Evolutionary conservation across 768 basidiomycete species (phyloP).

Genomic region (Mycena rebaudengoi): DNA sequence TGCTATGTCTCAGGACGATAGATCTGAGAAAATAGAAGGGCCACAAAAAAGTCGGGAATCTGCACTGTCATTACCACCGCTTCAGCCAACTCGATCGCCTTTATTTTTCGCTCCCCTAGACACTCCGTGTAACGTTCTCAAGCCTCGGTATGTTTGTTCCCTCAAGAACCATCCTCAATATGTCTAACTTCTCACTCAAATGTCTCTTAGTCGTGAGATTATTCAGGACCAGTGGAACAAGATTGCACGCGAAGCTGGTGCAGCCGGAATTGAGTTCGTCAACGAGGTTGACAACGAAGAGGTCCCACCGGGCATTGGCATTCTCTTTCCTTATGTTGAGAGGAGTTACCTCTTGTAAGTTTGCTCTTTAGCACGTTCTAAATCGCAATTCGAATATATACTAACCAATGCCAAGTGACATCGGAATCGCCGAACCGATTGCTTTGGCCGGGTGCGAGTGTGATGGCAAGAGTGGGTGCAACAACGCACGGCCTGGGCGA

Average conservation of each 20-base stretch:
- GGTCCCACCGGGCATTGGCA: slow-evolving; percentile 14
- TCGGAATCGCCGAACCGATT: slow-evolving; percentile 4
- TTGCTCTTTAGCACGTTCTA: not conserved
- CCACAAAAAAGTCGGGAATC: not conserved
- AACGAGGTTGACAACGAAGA: slow-evolving; percentile 25
- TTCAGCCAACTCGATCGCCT: not conserved
- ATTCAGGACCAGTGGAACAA: slow-evolving; percentile 20
- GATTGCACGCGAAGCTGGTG: slow-evolving; percentile 14
- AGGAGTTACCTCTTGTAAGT: slow-evolving; percentile 17
- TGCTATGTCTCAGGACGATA: not conserved
- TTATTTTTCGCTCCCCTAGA: not conserved
- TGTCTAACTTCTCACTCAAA: not conserved
- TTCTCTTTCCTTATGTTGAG: slow-evolving; percentile 21
- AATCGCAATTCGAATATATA: not conserved
- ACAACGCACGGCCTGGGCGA: not conserved
- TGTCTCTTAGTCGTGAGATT: not conserved
- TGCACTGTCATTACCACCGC: not conserved
- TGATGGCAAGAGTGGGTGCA: not conserved
- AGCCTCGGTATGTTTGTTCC: slow-evolving; percentile 5
- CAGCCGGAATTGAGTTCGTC: slow-evolving; percentile 17
- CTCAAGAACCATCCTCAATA: not conserved
- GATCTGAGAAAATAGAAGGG: not conserved
- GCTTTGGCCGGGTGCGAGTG: slow-evolving; percentile 4
- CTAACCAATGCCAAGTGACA: slow-evolving; percentile 10
- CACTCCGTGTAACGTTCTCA: not conserved